Conservation (phyloP, 345 rosid genomes). For the Garcia nutans region DNA sequence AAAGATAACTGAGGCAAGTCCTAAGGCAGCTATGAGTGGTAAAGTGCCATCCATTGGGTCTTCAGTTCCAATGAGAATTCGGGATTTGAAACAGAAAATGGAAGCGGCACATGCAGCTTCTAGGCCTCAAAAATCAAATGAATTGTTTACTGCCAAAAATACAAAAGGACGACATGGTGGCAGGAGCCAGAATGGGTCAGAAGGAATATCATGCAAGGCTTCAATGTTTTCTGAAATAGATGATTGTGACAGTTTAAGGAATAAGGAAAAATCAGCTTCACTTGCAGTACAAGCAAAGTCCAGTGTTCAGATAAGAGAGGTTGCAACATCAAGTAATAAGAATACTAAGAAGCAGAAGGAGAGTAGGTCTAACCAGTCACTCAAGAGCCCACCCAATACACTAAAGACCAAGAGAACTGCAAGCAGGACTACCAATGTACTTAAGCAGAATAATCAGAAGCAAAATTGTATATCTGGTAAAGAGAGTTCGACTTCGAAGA, state of each 20-base stretch:
- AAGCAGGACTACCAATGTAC: slow-evolving; percentile 38
- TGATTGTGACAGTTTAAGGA: slow-evolving; percentile 37
- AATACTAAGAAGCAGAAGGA: slow-evolving; percentile 41
- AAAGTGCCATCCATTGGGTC: slow-evolving; percentile 46
- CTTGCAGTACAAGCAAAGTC: slow-evolving; percentile 45
- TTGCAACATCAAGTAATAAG: slow-evolving; percentile 30
- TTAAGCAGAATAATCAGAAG: slow-evolving; percentile 65
- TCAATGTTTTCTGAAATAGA: slow-evolving; percentile 26
- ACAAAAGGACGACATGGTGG: slow-evolving; percentile 40
- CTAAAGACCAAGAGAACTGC: slow-evolving; percentile 42
- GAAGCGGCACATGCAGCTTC: slow-evolving; percentile 56
- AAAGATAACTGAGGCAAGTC: slow-evolving; percentile 73
- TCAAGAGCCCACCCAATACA: slow-evolving; percentile 35
- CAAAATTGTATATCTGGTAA: slow-evolving; percentile 50
- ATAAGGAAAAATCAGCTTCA: slow-evolving; percentile 44
- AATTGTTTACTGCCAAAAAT: slow-evolving; percentile 21
- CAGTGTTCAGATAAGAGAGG: slow-evolving; percentile 44
- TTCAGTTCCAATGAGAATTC: slow-evolving; percentile 69
- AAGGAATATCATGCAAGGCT: slow-evolving; percentile 25
- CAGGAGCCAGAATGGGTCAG: slow-evolving; percentile 30
- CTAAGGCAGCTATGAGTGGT: slow-evolving; percentile 39
- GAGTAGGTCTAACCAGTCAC: slow-evolving; percentile 33
- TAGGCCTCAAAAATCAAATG: slow-evolving; percentile 40
- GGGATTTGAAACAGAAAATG: slow-evolving; percentile 72
- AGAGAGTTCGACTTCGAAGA: slow-evolving; percentile 37